These are phyloP conservation scores for Chimonanthus salicifolius DNA, from an alignment of 164 flowering plant genomes.

Conservation along the genomic window DNA sequence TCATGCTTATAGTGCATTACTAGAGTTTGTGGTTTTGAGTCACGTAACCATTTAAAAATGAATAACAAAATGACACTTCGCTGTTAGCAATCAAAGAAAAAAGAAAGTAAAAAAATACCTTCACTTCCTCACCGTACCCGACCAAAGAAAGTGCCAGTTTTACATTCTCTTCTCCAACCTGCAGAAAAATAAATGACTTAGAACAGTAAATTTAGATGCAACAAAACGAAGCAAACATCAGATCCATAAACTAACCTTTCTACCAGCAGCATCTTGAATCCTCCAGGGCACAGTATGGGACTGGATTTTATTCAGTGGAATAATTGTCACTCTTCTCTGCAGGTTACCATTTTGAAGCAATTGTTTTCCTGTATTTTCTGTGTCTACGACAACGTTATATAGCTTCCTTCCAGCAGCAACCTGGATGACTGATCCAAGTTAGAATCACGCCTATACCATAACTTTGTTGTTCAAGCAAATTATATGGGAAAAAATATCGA, in stretches of 20 bases:
- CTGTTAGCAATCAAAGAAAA: not conserved
- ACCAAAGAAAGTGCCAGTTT: conserved; percentile 86
- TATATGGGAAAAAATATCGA: not conserved
- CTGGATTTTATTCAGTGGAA: conserved; percentile 89
- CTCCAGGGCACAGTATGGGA: conserved; percentile 42
- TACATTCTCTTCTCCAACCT: conserved; percentile 94
- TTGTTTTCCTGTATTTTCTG: conserved; percentile 85
- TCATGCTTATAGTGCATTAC: no score
- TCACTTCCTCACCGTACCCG: conserved; percentile 78
- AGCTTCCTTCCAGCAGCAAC: conserved; percentile 95
- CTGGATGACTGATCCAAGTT: conserved; percentile 29
- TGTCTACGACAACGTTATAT: conserved; percentile 91
- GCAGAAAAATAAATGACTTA: conserved; percentile 11
- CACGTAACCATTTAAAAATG: no score
- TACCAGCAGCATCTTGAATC: conserved; percentile 64
- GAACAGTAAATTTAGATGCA: not conserved
- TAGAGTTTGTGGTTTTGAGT: no score
- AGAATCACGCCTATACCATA: not conserved
- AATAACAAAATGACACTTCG: no score
- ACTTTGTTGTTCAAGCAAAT: not conserved
- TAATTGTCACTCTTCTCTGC: conserved; percentile 83
- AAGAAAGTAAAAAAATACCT: conserved; percentile 31
- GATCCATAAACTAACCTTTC: conserved; percentile 47
- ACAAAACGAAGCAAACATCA: not conserved
- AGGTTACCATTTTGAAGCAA: conserved; percentile 83